phyloP scores from a whole-genome alignment of 176 grass and related monocot species.

The Hyparrhenia diplandra region DNA sequence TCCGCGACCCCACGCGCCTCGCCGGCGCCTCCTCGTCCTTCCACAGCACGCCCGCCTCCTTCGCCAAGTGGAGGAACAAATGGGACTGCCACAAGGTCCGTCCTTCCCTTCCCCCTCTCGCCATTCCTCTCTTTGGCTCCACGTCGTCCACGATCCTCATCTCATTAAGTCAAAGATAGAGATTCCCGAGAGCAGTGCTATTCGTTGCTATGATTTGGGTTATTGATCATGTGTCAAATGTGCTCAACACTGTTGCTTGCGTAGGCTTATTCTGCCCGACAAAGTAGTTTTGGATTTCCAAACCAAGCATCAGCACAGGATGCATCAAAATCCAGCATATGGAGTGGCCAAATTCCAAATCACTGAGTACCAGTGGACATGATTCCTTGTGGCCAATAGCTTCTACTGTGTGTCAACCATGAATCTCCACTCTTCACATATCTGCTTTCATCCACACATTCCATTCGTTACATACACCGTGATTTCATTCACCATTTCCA shows the following conservation, averaged over 20 bases:
- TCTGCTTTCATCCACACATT: not conserved
- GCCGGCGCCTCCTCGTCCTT: conserved; percentile 31
- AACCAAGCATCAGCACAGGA: conserved; percentile 4
- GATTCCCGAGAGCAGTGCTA: not conserved
- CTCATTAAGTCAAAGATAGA: not conserved
- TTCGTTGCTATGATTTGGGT: not conserved
- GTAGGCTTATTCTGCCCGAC: conserved; percentile 5
- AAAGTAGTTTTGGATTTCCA: not conserved
- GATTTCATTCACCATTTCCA: not conserved
- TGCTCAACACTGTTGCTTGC: not conserved
- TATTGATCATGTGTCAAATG: not conserved
- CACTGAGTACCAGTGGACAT: not conserved
- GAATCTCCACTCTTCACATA: not conserved
- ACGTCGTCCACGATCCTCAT: conserved; percentile 7
- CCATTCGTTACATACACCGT: not conserved
- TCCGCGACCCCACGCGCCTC: conserved; percentile 5
- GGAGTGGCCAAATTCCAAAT: not conserved
- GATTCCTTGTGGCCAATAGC: not conserved
- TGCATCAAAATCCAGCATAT: not conserved
- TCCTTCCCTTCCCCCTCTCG: not conserved
- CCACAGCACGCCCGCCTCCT: conserved; percentile 49
- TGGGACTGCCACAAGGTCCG: conserved; percentile 68
- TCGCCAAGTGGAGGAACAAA: conserved; percentile 74
- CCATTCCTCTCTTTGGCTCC: not conserved
- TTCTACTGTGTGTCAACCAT: not conserved